These are phyloP conservation scores for Neurospora sp. DNA, from an alignment of 495 filamentous ascomycete genomes.

Conservation along the genomic window DNA sequence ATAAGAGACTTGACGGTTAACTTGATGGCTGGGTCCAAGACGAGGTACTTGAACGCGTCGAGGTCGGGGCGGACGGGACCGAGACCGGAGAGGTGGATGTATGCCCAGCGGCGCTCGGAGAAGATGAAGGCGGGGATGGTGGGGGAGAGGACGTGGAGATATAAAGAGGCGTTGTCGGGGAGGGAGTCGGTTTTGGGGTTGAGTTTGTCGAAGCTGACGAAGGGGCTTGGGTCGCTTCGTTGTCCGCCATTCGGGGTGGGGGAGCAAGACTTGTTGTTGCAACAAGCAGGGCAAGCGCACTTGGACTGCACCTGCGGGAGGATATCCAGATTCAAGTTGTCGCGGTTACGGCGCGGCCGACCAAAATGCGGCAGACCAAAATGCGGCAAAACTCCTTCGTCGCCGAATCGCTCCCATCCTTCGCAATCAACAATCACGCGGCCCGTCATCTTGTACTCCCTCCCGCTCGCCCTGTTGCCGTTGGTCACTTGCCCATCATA, in stretches of 20 bases:
- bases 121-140: slow-evolving; percentile 29
- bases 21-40: slow-evolving; percentile 31
- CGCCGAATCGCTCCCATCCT: slow-evolving; percentile 18
- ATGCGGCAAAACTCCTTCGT: slow-evolving; percentile 3
- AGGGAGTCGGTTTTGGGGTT: slow-evolving; percentile 18
- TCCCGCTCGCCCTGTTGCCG: background rate
- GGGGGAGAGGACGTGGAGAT: slow-evolving; percentile 22
- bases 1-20: slow-evolving; percentile 32
- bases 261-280: background rate
- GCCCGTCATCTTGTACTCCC: slow-evolving; percentile 17
- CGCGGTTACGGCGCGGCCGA: background rate
- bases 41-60: slow-evolving; percentile 29
- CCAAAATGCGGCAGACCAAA: background rate
- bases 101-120: slow-evolving; percentile 26
- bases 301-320: slow-evolving; percentile 23
- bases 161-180: slow-evolving; percentile 20
- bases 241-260: background rate
- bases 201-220: slow-evolving; percentile 25
- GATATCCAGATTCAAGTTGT: slow-evolving; percentile 9
- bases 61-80: slow-evolving; percentile 13
- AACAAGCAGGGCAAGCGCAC: slow-evolving; percentile 24
- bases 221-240: slow-evolving; percentile 12
- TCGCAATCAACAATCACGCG: slow-evolving; percentile 30
- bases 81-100: slow-evolving; percentile 11
- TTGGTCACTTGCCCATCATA: slow-evolving; percentile 23